These are phyloP conservation scores for Phaeomoniella chlamydospora DNA, from an alignment of 2,329 filamentous ascomycete genomes.

Conservation along the genomic window DNA sequence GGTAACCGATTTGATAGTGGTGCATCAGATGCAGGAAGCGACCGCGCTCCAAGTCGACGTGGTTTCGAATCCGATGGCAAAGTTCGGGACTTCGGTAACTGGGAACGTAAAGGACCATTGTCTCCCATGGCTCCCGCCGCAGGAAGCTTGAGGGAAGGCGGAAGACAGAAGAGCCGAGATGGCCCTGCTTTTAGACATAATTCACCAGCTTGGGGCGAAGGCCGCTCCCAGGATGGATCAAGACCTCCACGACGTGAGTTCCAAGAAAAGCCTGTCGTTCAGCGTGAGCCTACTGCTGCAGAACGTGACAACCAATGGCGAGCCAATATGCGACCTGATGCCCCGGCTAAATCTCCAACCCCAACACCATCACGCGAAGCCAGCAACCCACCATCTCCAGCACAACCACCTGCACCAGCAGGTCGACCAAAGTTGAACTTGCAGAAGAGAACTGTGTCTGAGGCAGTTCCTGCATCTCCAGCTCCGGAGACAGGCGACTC, in stretches of 20 bases:
- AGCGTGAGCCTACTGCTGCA: constrained; percentile 68
- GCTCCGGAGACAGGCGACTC: constrained; percentile 40
- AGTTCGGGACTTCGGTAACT: constrained; percentile 68
- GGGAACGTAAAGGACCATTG: constrained; percentile 88
- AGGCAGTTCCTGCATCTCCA: constrained; percentile 39
- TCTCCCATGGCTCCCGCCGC: constrained; percentile 46
- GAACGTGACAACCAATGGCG: constrained; percentile 94
- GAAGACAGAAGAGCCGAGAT: constrained; percentile 45
- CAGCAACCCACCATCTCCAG: constrained; percentile 63
- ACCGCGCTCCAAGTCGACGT: constrained; percentile 52
- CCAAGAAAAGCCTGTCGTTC: constrained; percentile 47
- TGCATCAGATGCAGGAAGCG: constrained; percentile 39
- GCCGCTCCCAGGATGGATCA: constrained; percentile 57
- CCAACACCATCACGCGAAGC: constrained; percentile 51
- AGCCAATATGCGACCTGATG: constrained; percentile 75
- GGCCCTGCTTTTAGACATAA: constrained; percentile 46
- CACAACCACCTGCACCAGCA: constrained; percentile 42
- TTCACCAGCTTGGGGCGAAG: constrained; percentile 65
- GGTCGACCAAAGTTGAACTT: constrained; percentile 74
- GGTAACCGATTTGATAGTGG: constrained; percentile 26
- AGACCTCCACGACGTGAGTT: constrained; percentile 68
- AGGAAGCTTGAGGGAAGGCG: constrained; percentile 35
- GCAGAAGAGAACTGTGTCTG: constrained; percentile 78
- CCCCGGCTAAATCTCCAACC: constrained; percentile 41
- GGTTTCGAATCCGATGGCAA: constrained; percentile 62